A percentile compares a stretch with the other conserved stretches of the same genome.
Evolutionary conservation across 192 early-diverging fungal genomes (phyloP).

Genomic region (Entomortierella lignicola): DNA sequence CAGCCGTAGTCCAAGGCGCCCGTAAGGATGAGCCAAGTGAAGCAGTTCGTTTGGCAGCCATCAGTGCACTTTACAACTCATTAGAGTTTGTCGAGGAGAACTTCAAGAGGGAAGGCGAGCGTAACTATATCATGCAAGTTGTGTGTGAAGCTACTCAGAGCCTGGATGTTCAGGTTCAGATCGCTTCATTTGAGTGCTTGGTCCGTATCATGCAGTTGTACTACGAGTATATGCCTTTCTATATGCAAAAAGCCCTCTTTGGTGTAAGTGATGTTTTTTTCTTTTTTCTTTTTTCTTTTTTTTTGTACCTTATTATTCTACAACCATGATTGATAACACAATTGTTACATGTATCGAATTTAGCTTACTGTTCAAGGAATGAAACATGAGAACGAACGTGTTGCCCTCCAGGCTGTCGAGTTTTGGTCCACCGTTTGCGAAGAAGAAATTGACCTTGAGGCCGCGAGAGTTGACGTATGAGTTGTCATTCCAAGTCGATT

Average conservation of each 20-base stretch:
- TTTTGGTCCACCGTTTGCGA: constrained; percentile 99
- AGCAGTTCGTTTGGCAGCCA: constrained; percentile 88
- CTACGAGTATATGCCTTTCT: constrained; percentile 95
- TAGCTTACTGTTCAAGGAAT: constrained; percentile 92
- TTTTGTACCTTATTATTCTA: background rate
- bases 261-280: constrained; percentile 67
- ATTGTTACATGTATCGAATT: constrained; percentile 2
- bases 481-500: background rate
- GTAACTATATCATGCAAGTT: constrained; percentile 99
- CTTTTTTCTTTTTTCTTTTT: background rate
- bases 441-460: constrained; percentile 84
- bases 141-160: constrained; percentile 97
- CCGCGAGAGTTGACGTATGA: constrained; percentile 71
- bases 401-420: constrained; percentile 97
- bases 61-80: constrained; percentile 93
- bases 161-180: constrained; percentile 77
- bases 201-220: constrained; percentile 97
- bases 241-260: constrained; percentile 97
- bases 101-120: constrained; percentile 93
- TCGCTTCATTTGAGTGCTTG: constrained; percentile 94
- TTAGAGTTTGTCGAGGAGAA: constrained; percentile 95
- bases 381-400: constrained; percentile 87
- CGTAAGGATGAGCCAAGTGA: constrained; percentile 90
- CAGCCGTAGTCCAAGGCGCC: constrained; percentile 95
- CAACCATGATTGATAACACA: background rate